Evolutionary conservation across 2,329 filamentous ascomycete species (phyloP), one percentile per base, ranked within the genome.

Genomic region (Ramularia endophylla): DNA sequence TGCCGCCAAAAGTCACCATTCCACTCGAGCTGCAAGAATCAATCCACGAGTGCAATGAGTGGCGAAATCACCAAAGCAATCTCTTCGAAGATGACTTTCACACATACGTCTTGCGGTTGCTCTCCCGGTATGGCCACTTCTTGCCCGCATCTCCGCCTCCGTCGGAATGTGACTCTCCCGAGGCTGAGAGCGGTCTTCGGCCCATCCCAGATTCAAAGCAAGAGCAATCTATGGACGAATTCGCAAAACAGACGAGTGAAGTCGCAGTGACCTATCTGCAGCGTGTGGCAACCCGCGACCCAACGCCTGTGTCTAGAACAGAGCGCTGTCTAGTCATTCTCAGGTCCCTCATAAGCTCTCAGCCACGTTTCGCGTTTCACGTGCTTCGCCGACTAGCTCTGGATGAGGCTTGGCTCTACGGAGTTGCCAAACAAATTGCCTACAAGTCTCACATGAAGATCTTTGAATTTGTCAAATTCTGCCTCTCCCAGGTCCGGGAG

Each of bases 61-160:
- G 41, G 34, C 39, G 40, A 6, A 38, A 51, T 34, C 41, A 42
- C 8, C 44, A 51, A 11, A 49, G 44, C 15, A 49, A 58, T 18
- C 29, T 58, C 9, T 56, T 56, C 44, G 46, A 53, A 13, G 42
- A 43, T 3, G 48, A 53, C 11, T 53, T 55, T 18, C 30, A 39
- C 8, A 28, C 15, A 6, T 54, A 56, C 27, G 36, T 51, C 30
- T 30, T 47, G 16, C 56, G 52, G 52, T 36, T 55, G 22, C 15
- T 47, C 32, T 20, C 30, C 16, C 6, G 11, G 22, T 25, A 25
- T 11, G 22, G 11, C 22, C 22, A 25, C 22, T 25, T 25, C 11
- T 25, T 11, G 11, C 22, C 6, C 22, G 6, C 22, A 11, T 25
- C 22, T 25, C 11, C 22, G 6, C 22, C 22, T 25, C 22, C 6